Base-by-base conservation (phyloP, 805 yeast genomes). In the Candida montana region DNA sequence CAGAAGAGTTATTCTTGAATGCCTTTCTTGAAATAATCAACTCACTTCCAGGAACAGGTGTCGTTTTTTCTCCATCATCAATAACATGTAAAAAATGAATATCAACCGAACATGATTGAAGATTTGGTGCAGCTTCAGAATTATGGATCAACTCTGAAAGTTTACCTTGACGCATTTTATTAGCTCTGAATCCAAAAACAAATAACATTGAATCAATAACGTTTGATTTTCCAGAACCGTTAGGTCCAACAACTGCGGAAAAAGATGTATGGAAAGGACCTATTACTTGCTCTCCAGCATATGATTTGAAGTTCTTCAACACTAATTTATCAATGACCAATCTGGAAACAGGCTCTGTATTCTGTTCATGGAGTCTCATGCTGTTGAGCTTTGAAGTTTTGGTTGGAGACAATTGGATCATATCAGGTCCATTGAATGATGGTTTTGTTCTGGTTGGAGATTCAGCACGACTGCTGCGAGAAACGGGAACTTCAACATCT, bases 191-290 rank as follows among this genome's bases (percentile, higher is more conserved):
- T 0, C 99, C 99, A 67, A 93, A 93, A 2, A 95, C 99, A 62
- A 93, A 93, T 27, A 95, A 73, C 72, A 93, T 79, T 5, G 97
- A 88, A 61, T 95, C 99, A 61, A 93, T 93, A 49, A 93, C 97
- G 57, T 95, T 93, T 13, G 98, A 90, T 63, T 93, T 93, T 2
- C 99, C 99, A 11, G 96, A 84, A 8, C 99, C 99, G 61, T 93
- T 93, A 5, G 99, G 99, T 0, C 99, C 99, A 12, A 93, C 97
- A 10, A 93, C 95, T 0, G 99, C 98, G 10, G 96, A 86, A 57
- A 93, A 95, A 5, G 95, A 87, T 29, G 90, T 65, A 54, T 93
- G 84, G 62, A 93, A 93, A 0, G 99, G 99, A 0, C 99, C 99
- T 38, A 93, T 85, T 7, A 77, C 77, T 64, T 93, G 98, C 15